Evolutionary conservation across 2,329 filamentous ascomycete species (phyloP), one percentile per base, ranked within the genome.

Genomic region (Emergomyces orientalis): DNA sequence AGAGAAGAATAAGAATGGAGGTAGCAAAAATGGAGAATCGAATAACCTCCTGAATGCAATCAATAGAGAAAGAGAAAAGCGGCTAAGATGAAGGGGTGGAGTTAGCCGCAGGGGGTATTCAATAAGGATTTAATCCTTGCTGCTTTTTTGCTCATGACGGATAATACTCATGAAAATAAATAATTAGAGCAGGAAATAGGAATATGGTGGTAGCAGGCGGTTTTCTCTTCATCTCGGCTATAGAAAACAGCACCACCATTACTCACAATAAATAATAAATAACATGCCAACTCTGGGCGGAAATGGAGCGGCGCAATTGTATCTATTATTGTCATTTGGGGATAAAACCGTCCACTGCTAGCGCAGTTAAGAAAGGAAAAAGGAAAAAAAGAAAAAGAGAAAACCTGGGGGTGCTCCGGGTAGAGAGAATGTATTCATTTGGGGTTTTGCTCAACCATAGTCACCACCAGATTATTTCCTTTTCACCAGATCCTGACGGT

Each of bases 281-380:
- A 34, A 32, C 51, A 32, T 34, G 17, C 30, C 51, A n/a, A 54
- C 51, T 34, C 51, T 54, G 51, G 51, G 30, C 51, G 11, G 17
- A 52, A 54, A 54, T 34, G 25, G 51, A 9, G 51, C 30, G 19
- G 30, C 27, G 3, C 8, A 19, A 54, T 7, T 30, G 27, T 11
- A 54, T 54, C 51, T 34, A 54, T 54, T 54, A 54, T 54, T 54
- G 51, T 22, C 51, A 32, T 34, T 54, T 19, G 27, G 27, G 51
- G 30, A 34, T 32, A 34, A 54, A 32, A 19, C 6, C 51, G 19
- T 22, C 51, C 51, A 54, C 8, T 54, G 17, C 51, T 17, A 19
- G 51, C 2, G 27, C 5, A 54, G 51, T 2, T 49, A 22, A n/a
- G 47, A 27, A 14, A 49, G 22, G 22, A 22, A 47, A 25, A 47